Percentiles rank a stretch among this genome's conserved stretches.
Evolutionary conservation across 2,329 filamentous ascomycete species (phyloP).

Genomic region (Fusarium setosum): DNA sequence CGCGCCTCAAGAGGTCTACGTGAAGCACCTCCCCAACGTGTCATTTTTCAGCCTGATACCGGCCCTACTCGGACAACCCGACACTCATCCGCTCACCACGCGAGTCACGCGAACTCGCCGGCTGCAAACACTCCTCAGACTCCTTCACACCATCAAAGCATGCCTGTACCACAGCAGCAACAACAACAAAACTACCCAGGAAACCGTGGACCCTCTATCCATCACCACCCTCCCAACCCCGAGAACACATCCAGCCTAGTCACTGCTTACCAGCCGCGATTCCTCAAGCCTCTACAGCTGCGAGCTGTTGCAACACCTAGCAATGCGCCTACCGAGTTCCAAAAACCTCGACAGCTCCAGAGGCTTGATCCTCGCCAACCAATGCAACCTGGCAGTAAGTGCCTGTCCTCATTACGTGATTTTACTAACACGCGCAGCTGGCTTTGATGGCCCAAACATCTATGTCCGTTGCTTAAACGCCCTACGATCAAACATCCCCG

Average conservation of each 20-base stretch:
- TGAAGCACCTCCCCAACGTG: slow-evolving; percentile 85
- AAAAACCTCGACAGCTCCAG: slow-evolving; percentile 56
- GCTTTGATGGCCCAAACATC: slow-evolving; percentile 85
- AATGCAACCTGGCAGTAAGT: slow-evolving; percentile 71
- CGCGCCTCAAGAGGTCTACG: slow-evolving; percentile 74
- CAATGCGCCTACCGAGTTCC: slow-evolving; percentile 77
- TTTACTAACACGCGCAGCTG: slow-evolving; percentile 50
- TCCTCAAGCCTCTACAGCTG: slow-evolving; percentile 71
- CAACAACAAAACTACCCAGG: slow-evolving; percentile 43
- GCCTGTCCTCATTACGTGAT: neutral
- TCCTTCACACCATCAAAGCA: slow-evolving; percentile 48
- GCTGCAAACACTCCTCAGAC: slow-evolving; percentile 42
- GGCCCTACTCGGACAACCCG: slow-evolving; percentile 72
- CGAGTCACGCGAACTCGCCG: slow-evolving; percentile 42
- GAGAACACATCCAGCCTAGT: slow-evolving; percentile 71
- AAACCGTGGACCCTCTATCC: slow-evolving; percentile 56
- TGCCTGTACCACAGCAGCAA: slow-evolving; percentile 46
- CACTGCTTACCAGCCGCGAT: slow-evolving; percentile 76
- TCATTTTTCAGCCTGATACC: slow-evolving; percentile 87
- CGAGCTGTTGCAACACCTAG: slow-evolving; percentile 80
- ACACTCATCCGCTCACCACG: slow-evolving; percentile 62
- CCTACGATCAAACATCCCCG: slow-evolving; percentile 80
- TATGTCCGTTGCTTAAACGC: slow-evolving; percentile 90
- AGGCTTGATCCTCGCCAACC: slow-evolving; percentile 54
- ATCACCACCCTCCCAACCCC: slow-evolving; percentile 64